Evolutionary conservation across 441 rosid genomes (phyloP).

Genomic region (Eruca vesicaria): DNA sequence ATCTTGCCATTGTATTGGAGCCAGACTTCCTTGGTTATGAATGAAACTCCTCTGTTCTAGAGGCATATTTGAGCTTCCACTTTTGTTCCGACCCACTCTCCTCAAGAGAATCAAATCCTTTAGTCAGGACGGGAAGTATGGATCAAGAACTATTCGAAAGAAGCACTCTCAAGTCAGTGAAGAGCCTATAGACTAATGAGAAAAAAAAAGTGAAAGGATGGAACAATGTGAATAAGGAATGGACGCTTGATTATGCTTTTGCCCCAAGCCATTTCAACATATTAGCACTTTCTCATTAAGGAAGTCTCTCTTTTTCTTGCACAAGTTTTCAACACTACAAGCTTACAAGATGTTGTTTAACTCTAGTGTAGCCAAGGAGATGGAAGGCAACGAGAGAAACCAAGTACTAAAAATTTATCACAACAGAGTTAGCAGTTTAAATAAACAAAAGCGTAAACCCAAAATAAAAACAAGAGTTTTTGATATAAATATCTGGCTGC

Average conservation of each 20-base stretch:
- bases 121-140: conserved; percentile 41
- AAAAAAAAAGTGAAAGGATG: neutral
- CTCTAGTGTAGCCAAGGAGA: neutral
- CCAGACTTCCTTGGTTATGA: neutral
- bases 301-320: neutral
- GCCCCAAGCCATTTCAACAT: no score
- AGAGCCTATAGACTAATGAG: neutral
- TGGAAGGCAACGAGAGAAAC: no score
- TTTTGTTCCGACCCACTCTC: no score
- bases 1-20: conserved; percentile 31
- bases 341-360: neutral
- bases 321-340: neutral
- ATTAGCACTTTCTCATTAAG: neutral
- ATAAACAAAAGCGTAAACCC: neutral
- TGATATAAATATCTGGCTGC: no score
- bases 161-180: neutral
- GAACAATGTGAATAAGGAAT: no score
- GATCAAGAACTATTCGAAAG: neutral
- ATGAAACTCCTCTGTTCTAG: neutral
- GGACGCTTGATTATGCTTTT: no score
- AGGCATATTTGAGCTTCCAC: neutral
- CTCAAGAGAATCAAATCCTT: conserved; percentile 45
- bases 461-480: neutral
- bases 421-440: neutral
- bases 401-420: no score